Evolutionary conservation across 805 yeast species (phyloP).

Genomic region (Wickerhamiella kurtzmanii): DNA sequence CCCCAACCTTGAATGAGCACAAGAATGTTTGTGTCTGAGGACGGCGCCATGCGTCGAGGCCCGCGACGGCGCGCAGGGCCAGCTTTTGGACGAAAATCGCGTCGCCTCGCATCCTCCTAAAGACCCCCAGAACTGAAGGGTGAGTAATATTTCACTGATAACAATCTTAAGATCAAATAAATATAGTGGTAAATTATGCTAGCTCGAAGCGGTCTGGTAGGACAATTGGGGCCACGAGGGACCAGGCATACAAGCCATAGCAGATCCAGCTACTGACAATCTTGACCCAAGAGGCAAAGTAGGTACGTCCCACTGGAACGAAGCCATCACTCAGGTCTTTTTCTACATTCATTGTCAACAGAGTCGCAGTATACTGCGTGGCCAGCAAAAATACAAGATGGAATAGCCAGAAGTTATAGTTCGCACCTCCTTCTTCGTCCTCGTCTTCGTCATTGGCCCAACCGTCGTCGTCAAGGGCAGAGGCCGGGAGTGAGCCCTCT

Average conservation of each 20-base stretch:
- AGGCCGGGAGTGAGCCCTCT: constrained; percentile 86
- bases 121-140: too few relatives aligned
- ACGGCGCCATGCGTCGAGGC: constrained; percentile 64
- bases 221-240: constrained; percentile 74
- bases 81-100: constrained; percentile 42
- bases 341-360: constrained; percentile 81
- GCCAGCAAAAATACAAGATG: constrained; percentile 88
- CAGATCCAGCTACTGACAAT: constrained; percentile 88
- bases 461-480: constrained; percentile 65
- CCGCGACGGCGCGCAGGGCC: constrained; percentile 48
- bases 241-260: constrained; percentile 76
- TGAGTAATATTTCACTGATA: neutral
- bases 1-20: constrained; percentile 44
- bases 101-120: constrained; percentile 21
- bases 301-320: constrained; percentile 93
- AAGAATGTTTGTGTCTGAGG: constrained; percentile 51
- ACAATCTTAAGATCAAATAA: neutral
- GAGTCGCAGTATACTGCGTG: constrained; percentile 91
- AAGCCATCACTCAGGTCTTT: constrained; percentile 76
- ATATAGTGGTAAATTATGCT: neutral
- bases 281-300: constrained; percentile 90
- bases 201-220: constrained; percentile 71
- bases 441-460: constrained; percentile 39
- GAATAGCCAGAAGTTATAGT: constrained; percentile 36
- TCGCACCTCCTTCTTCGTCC: constrained; percentile 6